phyloP scores from a whole-genome alignment of 2,329 filamentous ascomycete genomes.

The Pseudogymnoascus sp. region DNA sequence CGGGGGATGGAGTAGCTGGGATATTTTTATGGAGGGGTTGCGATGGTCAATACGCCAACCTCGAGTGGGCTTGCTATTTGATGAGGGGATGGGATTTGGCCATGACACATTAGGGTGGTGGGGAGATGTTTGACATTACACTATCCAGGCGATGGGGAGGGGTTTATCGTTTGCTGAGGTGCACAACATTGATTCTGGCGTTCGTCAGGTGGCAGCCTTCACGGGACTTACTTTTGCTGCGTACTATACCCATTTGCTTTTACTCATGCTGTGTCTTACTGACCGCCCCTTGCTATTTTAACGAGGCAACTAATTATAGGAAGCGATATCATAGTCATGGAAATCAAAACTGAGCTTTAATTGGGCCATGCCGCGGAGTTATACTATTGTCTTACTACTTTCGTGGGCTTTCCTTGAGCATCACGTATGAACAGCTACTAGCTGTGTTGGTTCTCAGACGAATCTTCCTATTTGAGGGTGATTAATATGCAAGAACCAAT shows the following conservation, averaged over 20 bases:
- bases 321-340: background rate
- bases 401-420: background rate
- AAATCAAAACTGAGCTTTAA: background rate
- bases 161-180: background rate
- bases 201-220: background rate
- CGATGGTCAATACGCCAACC: background rate
- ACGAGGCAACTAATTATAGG: background rate
- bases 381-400: background rate
- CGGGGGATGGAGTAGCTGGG: background rate
- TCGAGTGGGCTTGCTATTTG: background rate
- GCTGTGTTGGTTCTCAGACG: background rate
- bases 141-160: background rate
- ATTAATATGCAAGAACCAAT: conserved; percentile 1
- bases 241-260: conserved; percentile 11
- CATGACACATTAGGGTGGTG: background rate
- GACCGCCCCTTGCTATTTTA: background rate
- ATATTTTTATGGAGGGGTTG: background rate
- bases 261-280: background rate
- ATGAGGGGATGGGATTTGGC: background rate
- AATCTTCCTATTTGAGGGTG: background rate
- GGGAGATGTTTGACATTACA: background rate
- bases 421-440: background rate
- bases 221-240: background rate
- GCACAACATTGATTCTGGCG: conserved; percentile 1
- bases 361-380: background rate